Conservation (phyloP, 2,329 filamentous ascomycete species). For the Chaetomiaceae sp. region DNA sequence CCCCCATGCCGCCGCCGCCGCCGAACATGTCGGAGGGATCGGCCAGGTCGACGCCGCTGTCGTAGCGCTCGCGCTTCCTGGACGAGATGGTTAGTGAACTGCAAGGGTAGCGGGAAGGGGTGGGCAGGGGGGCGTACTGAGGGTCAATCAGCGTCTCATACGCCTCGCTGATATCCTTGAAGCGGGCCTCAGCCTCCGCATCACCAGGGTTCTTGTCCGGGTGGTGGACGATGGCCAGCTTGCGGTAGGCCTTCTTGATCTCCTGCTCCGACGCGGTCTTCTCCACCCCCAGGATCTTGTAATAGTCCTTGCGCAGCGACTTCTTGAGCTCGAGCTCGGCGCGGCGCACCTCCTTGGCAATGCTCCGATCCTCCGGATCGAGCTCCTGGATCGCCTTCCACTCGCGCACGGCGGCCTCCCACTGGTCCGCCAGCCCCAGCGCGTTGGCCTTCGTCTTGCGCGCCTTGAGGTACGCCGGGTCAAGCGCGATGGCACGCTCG, state of each 20-base stretch:
- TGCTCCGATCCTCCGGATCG: slow-evolving; percentile 72
- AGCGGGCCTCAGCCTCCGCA: slow-evolving; percentile 74
- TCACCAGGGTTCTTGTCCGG: slow-evolving; percentile 97
- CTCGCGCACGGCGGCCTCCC: slow-evolving; percentile 86
- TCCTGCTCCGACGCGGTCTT: slow-evolving; percentile 79
- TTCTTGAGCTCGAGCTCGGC: slow-evolving; percentile 97
- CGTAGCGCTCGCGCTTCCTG: slow-evolving; percentile 83
- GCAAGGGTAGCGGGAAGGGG: not conserved
- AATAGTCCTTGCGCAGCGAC: slow-evolving; percentile 95
- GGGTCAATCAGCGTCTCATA: slow-evolving; percentile 93
- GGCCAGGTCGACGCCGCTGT: slow-evolving; percentile 85
- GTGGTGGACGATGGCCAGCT: slow-evolving; percentile 88
- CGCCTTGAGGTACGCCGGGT: slow-evolving; percentile 81
- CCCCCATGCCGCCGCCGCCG: slow-evolving; percentile 57
- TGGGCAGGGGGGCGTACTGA: slow-evolving; percentile 58
- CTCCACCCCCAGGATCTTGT: slow-evolving; percentile 86
- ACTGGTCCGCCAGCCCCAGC: slow-evolving; percentile 74
- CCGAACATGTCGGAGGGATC: slow-evolving; percentile 84
- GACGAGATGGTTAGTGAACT: slow-evolving; percentile 23
- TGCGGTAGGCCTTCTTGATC: slow-evolving; percentile 96
- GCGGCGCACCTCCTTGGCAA: slow-evolving; percentile 77
- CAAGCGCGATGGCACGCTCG: slow-evolving; percentile 73
- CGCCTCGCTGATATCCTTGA: slow-evolving; percentile 97
- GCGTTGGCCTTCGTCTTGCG: slow-evolving; percentile 92
- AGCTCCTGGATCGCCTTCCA: slow-evolving; percentile 80